Evolutionary conservation across 1,139 yeast species (phyloP), one percentile per base, ranked within the genome.

Genomic region (Suhomyces anneliseae): DNA sequence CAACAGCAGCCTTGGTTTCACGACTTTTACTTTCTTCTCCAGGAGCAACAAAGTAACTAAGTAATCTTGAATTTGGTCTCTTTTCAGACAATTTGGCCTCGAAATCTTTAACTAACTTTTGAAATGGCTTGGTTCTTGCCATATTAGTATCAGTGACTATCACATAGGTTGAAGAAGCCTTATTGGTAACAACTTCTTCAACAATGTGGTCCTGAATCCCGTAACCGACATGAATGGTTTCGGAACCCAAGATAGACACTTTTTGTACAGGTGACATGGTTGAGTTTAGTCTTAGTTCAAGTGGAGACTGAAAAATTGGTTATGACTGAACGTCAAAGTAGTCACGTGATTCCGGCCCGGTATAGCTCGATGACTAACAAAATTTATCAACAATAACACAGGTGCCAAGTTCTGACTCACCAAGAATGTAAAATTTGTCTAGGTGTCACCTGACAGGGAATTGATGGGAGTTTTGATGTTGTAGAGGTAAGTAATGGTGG

Each of bases 11-110:
- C 68, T 95, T 95, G 38, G 97, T 90, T 46, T 82, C 82, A 56
- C 99, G 79, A 53, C 82, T 86, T 72, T 95, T 95, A 66, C 88
- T 86, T 46, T 90, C 83, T 66, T 95, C 99, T 40, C 99, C 99
- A 0, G 99, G 99, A 7, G 95, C 76, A 19, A 95, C 89, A 11
- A 78, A 75, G 64, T 87, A 92, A 26, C 82, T 75, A 48, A 95
- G 72, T 37, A 95, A 68, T 54, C 98, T 79, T 3, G 92, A 77
- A 8, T 66, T 68, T 0, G 83, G 78, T 35, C 70, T 56, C 36
- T 54, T 47, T n/a, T 43, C 49, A 6, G 49, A 45, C 43, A 81
- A 57, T 44, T 61, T 61, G 2, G 49, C 48, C 49, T 69, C 56
- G 57, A 83, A 73, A 40, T 65, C 53, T 45, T 51, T 43, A 40